phyloP scores from a whole-genome alignment of 2,329 filamentous ascomycete genomes.

The Monilinia polystroma region DNA sequence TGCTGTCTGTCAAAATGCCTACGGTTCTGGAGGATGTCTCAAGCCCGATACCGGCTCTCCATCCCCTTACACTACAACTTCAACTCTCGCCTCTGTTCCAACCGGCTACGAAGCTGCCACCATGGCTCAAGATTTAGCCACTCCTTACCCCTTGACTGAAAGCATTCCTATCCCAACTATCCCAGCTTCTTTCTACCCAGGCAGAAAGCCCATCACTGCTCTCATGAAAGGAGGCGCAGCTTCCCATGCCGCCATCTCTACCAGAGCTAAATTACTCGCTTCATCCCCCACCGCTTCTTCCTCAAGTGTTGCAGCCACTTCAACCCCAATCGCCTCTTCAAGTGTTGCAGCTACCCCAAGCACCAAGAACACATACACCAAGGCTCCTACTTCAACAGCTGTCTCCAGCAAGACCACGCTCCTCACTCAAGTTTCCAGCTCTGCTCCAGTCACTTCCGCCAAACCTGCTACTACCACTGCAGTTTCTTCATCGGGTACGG shows the following conservation, averaged over 20 bases:
- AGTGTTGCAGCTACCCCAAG: neutral
- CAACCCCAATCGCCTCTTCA: neutral
- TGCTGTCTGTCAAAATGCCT: conserved; percentile 51
- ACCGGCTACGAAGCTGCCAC: conserved; percentile 22
- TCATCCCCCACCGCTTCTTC: neutral
- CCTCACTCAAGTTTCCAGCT: neutral
- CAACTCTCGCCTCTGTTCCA: conserved; percentile 26
- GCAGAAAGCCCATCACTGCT: conserved; percentile 26
- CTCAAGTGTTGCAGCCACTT: neutral
- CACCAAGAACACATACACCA: neutral
- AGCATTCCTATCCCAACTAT: conserved; percentile 34
- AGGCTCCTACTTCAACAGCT: neutral
- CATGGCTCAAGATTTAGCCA: conserved; percentile 29
- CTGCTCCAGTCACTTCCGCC: neutral
- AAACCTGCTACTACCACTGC: neutral
- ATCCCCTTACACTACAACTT: conserved; percentile 22
- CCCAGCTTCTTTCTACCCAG: conserved; percentile 35
- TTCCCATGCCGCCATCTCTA: neutral
- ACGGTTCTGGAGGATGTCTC: conserved; percentile 48
- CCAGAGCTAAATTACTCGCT: neutral
- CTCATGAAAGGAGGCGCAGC: conserved; percentile 11
- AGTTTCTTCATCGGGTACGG: neutral
- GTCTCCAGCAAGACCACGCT: conserved; percentile 1
- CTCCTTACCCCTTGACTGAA: conserved; percentile 28
- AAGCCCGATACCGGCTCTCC: conserved; percentile 13